These are phyloP conservation scores for Quercus lobata DNA, from an alignment of 331 rosid species.

Conservation along the genomic window DNA sequence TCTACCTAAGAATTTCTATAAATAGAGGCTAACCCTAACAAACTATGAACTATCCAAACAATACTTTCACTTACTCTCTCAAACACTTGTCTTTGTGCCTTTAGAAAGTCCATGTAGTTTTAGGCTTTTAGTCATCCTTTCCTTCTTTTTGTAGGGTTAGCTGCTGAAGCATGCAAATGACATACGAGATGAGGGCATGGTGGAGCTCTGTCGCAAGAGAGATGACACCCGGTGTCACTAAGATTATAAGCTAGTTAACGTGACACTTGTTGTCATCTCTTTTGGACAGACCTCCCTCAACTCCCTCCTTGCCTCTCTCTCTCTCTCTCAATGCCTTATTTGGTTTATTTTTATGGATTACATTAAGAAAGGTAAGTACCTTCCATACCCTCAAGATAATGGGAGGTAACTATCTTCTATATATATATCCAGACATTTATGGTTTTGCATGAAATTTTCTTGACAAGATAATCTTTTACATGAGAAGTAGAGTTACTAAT, in stretches of 20 bases:
- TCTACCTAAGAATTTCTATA: neutral
- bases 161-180: neutral
- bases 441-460: no score
- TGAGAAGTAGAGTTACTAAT: no score
- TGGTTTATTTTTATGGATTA: no score
- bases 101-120: neutral
- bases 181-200: neutral
- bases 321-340: neutral
- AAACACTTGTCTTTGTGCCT: neutral
- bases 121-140: no score
- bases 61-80: neutral
- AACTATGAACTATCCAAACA: neutral
- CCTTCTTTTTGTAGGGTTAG: neutral
- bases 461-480: no score
- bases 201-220: constrained; percentile 12
- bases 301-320: neutral
- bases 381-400: no score
- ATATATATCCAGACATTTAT: no score
- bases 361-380: no score
- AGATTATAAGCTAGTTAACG: neutral
- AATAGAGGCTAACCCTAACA: neutral
- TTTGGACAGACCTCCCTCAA: neutral
- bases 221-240: neutral
- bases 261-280: constrained; percentile 1
- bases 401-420: no score